Percentiles rank a stretch among this genome's conserved stretches.
phyloP scores from a whole-genome alignment of 352 stramenopile genomes.

The Globisporangium cederbergense region DNA sequence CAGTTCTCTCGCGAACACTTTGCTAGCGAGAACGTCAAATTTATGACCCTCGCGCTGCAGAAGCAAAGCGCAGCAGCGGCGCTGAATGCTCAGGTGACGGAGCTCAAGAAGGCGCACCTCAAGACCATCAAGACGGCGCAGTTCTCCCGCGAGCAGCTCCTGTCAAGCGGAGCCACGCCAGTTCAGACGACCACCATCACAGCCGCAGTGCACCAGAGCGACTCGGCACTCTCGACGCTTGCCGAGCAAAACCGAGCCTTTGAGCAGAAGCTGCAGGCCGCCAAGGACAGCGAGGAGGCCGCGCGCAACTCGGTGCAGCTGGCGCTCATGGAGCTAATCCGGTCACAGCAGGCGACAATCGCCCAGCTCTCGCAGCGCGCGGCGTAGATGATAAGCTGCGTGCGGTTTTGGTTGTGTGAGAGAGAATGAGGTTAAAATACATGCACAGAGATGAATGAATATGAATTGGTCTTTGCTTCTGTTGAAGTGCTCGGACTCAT shows the following conservation, averaged over 20 bases:
- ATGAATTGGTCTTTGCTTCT: conserved; percentile 18
- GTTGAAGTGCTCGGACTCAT: neutral
- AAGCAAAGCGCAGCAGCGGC: neutral
- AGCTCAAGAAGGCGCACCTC: conserved; percentile 6
- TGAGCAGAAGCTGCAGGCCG: conserved; percentile 36
- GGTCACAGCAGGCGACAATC: conserved; percentile 35
- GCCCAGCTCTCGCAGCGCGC: conserved; percentile 30
- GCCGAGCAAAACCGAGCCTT: conserved; percentile 32
- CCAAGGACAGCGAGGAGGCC: conserved; percentile 69
- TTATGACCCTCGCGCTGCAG: neutral
- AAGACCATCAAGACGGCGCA: conserved; percentile 8
- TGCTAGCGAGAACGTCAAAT: neutral
- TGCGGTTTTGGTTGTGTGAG: neutral
- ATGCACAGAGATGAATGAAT: conserved; percentile 20
- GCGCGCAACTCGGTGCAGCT: conserved; percentile 67
- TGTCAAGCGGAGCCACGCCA: neutral
- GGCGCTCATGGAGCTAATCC: conserved; percentile 51
- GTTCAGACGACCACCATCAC: neutral
- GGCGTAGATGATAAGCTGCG: neutral
- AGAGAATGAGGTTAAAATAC: conserved; percentile 3
- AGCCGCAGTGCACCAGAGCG: neutral
- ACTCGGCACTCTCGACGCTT: conserved; percentile 11
- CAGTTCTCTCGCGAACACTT: conserved; percentile 5
- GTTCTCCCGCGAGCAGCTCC: conserved; percentile 1
- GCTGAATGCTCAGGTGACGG: neutral